phyloP scores from a whole-genome alignment of 2,329 filamentous ascomycete genomes.

The Aurifilum marmelostoma region DNA sequence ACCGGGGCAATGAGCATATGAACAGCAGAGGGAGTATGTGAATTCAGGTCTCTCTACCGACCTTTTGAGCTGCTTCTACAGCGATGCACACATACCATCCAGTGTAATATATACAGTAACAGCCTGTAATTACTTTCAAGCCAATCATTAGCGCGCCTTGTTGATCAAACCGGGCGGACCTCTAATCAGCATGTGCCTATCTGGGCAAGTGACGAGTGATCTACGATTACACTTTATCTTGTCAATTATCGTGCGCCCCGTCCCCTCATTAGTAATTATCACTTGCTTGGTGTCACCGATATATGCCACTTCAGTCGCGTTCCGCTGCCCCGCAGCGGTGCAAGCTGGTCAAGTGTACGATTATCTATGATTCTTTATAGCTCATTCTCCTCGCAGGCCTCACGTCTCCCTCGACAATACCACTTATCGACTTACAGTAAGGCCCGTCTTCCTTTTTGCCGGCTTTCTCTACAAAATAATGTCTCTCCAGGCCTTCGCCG shows the following conservation, averaged over 20 bases:
- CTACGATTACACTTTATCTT: neutral
- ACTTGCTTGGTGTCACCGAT: neutral
- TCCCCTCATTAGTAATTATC: neutral
- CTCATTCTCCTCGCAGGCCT: no score
- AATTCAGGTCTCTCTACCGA: no score
- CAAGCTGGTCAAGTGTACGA: neutral
- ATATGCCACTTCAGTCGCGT: neutral
- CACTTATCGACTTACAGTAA: neutral
- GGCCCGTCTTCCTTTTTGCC: neutral
- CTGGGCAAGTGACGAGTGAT: neutral
- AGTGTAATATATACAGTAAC: no score
- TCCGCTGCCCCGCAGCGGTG: neutral
- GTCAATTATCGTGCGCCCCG: neutral
- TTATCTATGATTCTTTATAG: no score
- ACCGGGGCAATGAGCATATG: no score
- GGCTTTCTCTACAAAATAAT: neutral
- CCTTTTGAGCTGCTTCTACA: no score
- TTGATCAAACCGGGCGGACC: no score
- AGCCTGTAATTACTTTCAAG: neutral
- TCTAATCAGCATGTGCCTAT: neutral
- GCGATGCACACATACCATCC: no score
- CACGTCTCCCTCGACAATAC: neutral
- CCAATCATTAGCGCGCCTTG: neutral
- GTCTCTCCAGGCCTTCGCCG: constrained; percentile 22
- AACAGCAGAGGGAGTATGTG: neutral